Conservation (phyloP, 495 filamentous ascomycete genomes). For the Hyaloscypha hepaticicola region DNA sequence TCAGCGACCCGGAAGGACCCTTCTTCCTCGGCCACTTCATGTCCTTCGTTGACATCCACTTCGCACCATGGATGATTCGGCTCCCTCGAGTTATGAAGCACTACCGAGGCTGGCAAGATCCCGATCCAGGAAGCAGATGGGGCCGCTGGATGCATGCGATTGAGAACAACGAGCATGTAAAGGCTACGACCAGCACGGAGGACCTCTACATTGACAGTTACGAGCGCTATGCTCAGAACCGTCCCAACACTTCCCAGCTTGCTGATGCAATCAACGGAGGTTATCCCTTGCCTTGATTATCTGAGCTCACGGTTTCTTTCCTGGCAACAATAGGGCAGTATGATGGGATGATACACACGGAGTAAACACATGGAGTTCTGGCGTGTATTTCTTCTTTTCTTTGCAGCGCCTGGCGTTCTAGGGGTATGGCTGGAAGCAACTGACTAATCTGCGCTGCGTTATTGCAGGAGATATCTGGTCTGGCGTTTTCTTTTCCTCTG, state of each 20-base stretch:
- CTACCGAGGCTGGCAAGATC: constrained; percentile 78
- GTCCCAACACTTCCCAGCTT: constrained; percentile 30
- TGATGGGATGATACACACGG: not conserved
- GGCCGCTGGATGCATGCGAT: constrained; percentile 79
- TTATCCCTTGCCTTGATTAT: constrained; percentile 24
- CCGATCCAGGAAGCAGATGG: constrained; percentile 68
- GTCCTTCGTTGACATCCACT: constrained; percentile 81
- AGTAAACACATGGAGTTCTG: constrained; percentile 2
- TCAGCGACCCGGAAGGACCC: constrained; percentile 67
- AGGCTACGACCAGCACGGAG: constrained; percentile 73
- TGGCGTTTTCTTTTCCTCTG: not conserved
- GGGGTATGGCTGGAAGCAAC: not conserved
- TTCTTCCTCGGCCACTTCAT: constrained; percentile 76
- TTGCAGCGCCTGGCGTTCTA: not conserved
- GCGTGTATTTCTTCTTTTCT: not conserved
- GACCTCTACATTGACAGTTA: constrained; percentile 69
- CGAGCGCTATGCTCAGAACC: constrained; percentile 34
- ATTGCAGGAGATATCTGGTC: not conserved
- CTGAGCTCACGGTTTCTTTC: not conserved
- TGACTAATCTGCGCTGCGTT: not conserved
- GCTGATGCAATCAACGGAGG: constrained; percentile 33
- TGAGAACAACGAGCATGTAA: constrained; percentile 69
- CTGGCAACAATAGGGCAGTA: not conserved
- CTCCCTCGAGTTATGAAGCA: constrained; percentile 70
- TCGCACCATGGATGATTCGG: constrained; percentile 85